A percentile compares a stretch with the other conserved stretches of the same genome.
Conservation (phyloP, 345 rosid species). For the Pugionium dolabratum region DNA sequence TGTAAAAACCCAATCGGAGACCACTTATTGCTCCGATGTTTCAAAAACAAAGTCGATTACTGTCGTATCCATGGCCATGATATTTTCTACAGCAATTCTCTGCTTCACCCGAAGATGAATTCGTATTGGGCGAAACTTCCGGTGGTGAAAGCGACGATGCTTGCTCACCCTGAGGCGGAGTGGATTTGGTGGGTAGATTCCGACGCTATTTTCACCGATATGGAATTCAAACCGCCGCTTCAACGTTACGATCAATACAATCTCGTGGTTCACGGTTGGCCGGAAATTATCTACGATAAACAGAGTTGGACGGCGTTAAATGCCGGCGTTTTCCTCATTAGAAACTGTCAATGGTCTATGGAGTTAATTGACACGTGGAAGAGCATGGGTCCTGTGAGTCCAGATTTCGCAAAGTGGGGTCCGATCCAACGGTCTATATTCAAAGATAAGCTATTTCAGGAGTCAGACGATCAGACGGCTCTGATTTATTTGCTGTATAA, state of each 20-base stretch:
- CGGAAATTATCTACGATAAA: slow-evolving; percentile 50
- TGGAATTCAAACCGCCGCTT: slow-evolving; percentile 78
- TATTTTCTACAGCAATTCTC: slow-evolving; percentile 73
- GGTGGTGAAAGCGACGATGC: slow-evolving; percentile 74
- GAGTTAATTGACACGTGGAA: slow-evolving; percentile 83
- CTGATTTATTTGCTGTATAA: slow-evolving; percentile 61
- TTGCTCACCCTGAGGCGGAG: slow-evolving; percentile 97
- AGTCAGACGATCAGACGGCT: slow-evolving; percentile 88
- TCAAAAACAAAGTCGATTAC: slow-evolving; percentile 93
- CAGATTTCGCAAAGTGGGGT: slow-evolving; percentile 71
- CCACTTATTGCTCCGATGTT: slow-evolving; percentile 67
- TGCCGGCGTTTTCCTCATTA: slow-evolving; percentile 79
- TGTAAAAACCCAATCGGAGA: slow-evolving; percentile 86
- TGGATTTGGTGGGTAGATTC: slow-evolving; percentile 99
- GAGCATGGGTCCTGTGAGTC: slow-evolving; percentile 64
- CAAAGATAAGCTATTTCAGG: slow-evolving; percentile 77
- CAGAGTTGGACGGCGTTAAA: slow-evolving; percentile 89
- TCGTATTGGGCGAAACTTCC: slow-evolving; percentile 85
- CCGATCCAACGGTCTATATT: slow-evolving; percentile 59
- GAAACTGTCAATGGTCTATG: slow-evolving; percentile 99
- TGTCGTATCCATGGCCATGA: slow-evolving; percentile 79
- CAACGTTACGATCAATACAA: slow-evolving; percentile 66
- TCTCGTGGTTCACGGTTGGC: slow-evolving; percentile 90
- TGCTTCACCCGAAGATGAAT: slow-evolving; percentile 74
- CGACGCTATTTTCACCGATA: slow-evolving; percentile 88